Evolutionary conservation across 1,284 basidiomycete genomes (phyloP).

Genomic region (Singerocomus inundabilis): DNA sequence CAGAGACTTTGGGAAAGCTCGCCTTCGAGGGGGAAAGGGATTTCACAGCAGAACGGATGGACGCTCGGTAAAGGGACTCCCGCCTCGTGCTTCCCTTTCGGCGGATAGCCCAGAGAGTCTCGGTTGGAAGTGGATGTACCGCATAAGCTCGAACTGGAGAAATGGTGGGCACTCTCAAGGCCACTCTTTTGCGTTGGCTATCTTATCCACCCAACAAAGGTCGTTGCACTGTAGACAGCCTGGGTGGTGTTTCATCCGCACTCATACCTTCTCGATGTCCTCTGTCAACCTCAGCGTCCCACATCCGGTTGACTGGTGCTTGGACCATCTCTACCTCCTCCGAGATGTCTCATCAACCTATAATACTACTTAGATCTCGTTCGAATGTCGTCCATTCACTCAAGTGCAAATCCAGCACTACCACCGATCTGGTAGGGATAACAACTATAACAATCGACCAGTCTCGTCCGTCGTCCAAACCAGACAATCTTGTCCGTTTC

Average conservation of each 20-base stretch:
- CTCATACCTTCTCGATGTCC: not conserved
- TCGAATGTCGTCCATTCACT: constrained; percentile 15
- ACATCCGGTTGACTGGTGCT: constrained; percentile 42
- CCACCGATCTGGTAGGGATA: constrained; percentile 38
- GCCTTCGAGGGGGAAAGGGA: constrained; percentile 65
- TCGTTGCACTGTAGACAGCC: constrained; percentile 30
- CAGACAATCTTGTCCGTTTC: constrained; percentile 42
- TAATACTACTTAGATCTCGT: constrained; percentile 26
- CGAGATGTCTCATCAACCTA: constrained; percentile 27
- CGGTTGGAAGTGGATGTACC: constrained; percentile 84
- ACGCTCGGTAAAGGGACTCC: constrained; percentile 57
- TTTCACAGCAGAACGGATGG: constrained; percentile 55
- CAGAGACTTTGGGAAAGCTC: constrained; percentile 58
- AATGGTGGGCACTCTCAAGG: constrained; percentile 50
- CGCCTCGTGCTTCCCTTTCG: constrained; percentile 43
- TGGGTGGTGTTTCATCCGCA: constrained; percentile 1
- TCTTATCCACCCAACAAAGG: constrained; percentile 29
- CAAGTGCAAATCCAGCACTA: constrained; percentile 31
- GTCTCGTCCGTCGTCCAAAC: constrained; percentile 46
- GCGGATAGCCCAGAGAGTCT: constrained; percentile 31
- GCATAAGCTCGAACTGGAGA: constrained; percentile 77
- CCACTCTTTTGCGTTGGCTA: constrained; percentile 12
- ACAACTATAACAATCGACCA: constrained; percentile 69
- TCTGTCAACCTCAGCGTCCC: constrained; percentile 17
- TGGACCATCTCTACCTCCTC: constrained; percentile 41